Conservation (phyloP, 1,284 basidiomycete genomes). For the Ustilago sp. region DNA sequence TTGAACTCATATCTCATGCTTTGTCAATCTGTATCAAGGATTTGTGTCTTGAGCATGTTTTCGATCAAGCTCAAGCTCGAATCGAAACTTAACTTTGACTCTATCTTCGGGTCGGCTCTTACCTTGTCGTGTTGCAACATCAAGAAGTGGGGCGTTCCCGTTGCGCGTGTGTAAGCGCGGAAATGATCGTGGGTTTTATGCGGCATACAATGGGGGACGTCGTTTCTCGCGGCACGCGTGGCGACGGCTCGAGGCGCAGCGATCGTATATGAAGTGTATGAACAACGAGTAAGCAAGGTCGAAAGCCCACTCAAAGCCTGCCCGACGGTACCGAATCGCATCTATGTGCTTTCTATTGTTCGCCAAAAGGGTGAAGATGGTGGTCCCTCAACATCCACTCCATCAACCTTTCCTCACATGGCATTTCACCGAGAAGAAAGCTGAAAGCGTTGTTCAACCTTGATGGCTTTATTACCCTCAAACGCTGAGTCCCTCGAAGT, state of each 20-base stretch:
- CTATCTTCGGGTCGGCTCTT: background rate
- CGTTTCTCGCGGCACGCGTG: slow-evolving; percentile 3
- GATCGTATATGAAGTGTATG: background rate
- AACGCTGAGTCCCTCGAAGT: background rate
- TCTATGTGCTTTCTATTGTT: background rate
- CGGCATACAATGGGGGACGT: slow-evolving; percentile 2
- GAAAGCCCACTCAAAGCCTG: slow-evolving; percentile 1
- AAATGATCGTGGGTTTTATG: slow-evolving; percentile 4
- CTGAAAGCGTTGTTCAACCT: background rate
- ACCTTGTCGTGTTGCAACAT: background rate
- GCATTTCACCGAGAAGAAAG: background rate
- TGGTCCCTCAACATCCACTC: background rate
- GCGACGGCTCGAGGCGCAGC: background rate
- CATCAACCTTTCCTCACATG: background rate
- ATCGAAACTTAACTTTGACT: background rate
- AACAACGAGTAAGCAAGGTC: background rate
- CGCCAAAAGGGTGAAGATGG: background rate
- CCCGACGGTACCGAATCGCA: background rate
- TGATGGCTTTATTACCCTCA: background rate
- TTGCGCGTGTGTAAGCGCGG: slow-evolving; percentile 4
- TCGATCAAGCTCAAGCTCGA: background rate
- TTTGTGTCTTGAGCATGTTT: background rate
- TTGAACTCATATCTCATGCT: background rate
- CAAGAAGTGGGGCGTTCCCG: background rate
- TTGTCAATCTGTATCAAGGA: background rate